These are phyloP conservation scores for Myriosclerotinia scirpicola DNA, from an alignment of 2,329 filamentous ascomycete species.

Conservation along the genomic window DNA sequence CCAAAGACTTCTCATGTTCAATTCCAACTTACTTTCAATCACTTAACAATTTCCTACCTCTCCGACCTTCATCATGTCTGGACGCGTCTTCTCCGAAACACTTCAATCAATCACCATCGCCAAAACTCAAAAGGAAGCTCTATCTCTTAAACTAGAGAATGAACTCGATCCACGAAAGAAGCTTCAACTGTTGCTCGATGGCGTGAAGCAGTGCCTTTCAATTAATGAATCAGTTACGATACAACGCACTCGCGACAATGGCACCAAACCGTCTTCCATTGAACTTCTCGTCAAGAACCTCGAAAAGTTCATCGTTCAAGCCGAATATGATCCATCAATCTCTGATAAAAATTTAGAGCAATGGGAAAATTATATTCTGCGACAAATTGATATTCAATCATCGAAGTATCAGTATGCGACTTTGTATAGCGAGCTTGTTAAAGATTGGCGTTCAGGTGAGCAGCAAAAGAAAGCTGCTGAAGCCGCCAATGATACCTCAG, in stretches of 20 bases:
- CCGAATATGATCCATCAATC: conserved; percentile 53
- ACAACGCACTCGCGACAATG: conserved; percentile 25
- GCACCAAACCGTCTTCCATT: conserved; percentile 25
- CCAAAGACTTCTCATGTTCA: not conserved
- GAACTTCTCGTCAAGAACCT: conserved; percentile 45
- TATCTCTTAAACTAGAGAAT: conserved; percentile 40
- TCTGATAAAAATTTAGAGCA: conserved; percentile 47
- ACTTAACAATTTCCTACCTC: not conserved
- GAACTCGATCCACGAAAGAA: conserved; percentile 42
- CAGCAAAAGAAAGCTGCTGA: conserved; percentile 2
- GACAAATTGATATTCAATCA: conserved; percentile 50
- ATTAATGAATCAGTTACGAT: conserved; percentile 28
- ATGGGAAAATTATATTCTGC: conserved; percentile 50
- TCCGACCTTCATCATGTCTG: conserved; percentile 38
- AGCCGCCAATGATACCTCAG: not conserved
- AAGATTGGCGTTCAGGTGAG: conserved; percentile 51
- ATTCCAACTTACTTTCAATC: not conserved
- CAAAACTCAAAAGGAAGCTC: conserved; percentile 48
- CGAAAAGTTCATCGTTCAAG: conserved; percentile 53
- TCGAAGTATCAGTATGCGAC: conserved; percentile 56
- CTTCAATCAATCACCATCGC: conserved; percentile 55
- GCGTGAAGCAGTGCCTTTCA: conserved; percentile 40
- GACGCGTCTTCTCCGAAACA: conserved; percentile 49
- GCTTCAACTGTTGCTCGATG: conserved; percentile 40
- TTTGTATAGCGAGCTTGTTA: conserved; percentile 56